A percentile compares a stretch with the other conserved stretches of the same genome.
These are phyloP conservation scores for Esteya vermicola DNA, from an alignment of 2,329 filamentous ascomycete species.

Conservation along the genomic window DNA sequence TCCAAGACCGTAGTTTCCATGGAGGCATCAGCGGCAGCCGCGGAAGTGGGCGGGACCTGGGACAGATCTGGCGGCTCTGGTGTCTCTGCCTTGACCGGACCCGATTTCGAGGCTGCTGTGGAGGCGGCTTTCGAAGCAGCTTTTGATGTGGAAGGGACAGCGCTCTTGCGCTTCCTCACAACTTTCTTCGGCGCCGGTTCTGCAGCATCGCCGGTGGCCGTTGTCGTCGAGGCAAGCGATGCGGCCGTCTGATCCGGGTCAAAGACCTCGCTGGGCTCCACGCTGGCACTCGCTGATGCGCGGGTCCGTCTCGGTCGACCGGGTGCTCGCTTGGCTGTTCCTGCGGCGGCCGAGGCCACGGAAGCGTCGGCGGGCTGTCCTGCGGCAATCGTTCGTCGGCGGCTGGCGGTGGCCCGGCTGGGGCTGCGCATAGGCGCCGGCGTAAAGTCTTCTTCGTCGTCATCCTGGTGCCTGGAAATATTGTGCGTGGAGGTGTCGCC, in stretches of 20 bases:
- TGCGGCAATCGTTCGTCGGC: constrained; percentile 27
- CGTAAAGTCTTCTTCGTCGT: constrained; percentile 65
- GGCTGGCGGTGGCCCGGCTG: constrained; percentile 18
- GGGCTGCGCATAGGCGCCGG: constrained; percentile 49
- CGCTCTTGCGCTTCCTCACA: constrained; percentile 54
- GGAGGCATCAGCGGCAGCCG: constrained; percentile 1
- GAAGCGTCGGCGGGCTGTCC: constrained; percentile 13
- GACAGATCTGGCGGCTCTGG: constrained; percentile 18
- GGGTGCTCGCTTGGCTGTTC: constrained; percentile 13
- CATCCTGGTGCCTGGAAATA: constrained; percentile 32
- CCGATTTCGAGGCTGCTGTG: background rate
- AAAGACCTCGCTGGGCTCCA: constrained; percentile 47
- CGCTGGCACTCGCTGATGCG: constrained; percentile 22
- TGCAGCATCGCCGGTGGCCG: constrained; percentile 18
- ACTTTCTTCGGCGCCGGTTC: constrained; percentile 22
- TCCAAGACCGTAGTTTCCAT: background rate
- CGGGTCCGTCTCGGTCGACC: constrained; percentile 28
- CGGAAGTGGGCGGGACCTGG: background rate
- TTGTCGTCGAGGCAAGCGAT: constrained; percentile 2
- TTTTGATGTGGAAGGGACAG: constrained; percentile 29
- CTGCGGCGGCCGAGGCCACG: constrained; percentile 17
- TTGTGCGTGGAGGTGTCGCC: constrained; percentile 30
- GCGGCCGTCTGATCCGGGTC: constrained; percentile 30
- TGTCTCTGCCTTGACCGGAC: constrained; percentile 27
- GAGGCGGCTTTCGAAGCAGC: too few relatives aligned